Base-by-base conservation (phyloP, 257 asterid species). In the Nicotiana attenuata region DNA sequence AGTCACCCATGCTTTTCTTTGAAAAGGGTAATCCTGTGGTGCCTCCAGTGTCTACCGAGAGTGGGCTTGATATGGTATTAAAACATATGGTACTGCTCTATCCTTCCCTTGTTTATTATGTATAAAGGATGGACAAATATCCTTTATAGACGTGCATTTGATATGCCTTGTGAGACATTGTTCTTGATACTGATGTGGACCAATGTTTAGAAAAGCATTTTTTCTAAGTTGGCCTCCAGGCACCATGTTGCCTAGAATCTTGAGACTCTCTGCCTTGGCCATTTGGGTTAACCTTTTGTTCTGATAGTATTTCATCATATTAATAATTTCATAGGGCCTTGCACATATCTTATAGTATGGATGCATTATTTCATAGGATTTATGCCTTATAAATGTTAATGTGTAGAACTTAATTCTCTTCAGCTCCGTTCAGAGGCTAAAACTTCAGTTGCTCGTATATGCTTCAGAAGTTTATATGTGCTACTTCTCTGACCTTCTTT, bases 1-100 rank as follows among this genome's bases (percentile, higher is more conserved):
- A 89, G 83, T 92, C 98, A 65, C 99, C 98, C 60, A 91, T 94
- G 97, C 89, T 94, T 76, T 96, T 96, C 92, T 96, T 93, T 82
- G 91, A 96, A 91, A 91, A 90, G 86, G 98, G 96, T 13, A 64
- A 80, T 59, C 99, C 98, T 24, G 81, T 93, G 81, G 87, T 79
- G 76, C 98, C 98, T 85, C 93, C 92, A 16, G 87, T 92, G 61
- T 78, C 90, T 47, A 92, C 97, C 4, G 91, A 91, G 78, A 90
- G 84, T 45, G 98, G 98, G 69, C 92, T 96, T 76, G 98, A 90
- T 87, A 86, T 89, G 90, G 98, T 88, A 83, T 82, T 96, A 80
- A 78, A 84, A 45, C 96, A 90, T 90, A 91, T 91, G 99, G 97
- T 93, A 93, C 77, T 86, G 35, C 17, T 82, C 85, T 67, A 56